phyloP scores from a whole-genome alignment of 306 rosid genomes.

The Cucurbita moschata region DNA sequence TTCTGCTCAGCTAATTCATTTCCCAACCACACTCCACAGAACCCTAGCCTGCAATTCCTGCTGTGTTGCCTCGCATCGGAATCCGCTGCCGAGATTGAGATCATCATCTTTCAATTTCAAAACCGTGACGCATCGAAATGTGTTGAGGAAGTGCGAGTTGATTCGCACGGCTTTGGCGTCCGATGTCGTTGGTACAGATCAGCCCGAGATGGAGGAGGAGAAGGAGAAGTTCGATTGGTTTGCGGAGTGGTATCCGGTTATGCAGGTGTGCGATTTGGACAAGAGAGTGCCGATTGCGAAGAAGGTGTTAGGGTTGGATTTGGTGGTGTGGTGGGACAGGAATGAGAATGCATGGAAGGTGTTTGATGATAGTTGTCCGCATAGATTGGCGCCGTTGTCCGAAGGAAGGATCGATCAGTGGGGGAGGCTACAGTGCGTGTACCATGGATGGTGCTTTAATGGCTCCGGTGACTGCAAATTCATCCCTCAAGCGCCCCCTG shows the following conservation, averaged over 20 bases:
- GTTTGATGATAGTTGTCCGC: constrained; percentile 85
- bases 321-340: constrained; percentile 94
- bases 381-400: constrained; percentile 83
- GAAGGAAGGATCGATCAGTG: constrained; percentile 91
- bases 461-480: constrained; percentile 56
- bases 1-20: not conserved
- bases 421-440: constrained; percentile 95
- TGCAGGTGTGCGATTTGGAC: constrained; percentile 80
- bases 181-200: constrained; percentile 27
- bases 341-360: constrained; percentile 77
- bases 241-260: constrained; percentile 76
- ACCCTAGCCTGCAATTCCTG: not conserved
- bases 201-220: not conserved
- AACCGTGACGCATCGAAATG: not conserved
- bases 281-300: constrained; percentile 69
- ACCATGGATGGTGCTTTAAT: constrained; percentile 93
- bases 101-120: not conserved
- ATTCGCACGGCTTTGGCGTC: constrained; percentile 23
- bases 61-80: not conserved
- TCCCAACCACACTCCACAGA: not conserved
- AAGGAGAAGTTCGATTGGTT: constrained; percentile 65
- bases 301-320: constrained; percentile 67
- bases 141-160: not conserved
- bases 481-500: constrained; percentile 77
- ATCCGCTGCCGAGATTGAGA: not conserved